These are phyloP conservation scores for Colletotrichum aenigma DNA, from an alignment of 2,329 filamentous ascomycete genomes.

Conservation along the genomic window DNA sequence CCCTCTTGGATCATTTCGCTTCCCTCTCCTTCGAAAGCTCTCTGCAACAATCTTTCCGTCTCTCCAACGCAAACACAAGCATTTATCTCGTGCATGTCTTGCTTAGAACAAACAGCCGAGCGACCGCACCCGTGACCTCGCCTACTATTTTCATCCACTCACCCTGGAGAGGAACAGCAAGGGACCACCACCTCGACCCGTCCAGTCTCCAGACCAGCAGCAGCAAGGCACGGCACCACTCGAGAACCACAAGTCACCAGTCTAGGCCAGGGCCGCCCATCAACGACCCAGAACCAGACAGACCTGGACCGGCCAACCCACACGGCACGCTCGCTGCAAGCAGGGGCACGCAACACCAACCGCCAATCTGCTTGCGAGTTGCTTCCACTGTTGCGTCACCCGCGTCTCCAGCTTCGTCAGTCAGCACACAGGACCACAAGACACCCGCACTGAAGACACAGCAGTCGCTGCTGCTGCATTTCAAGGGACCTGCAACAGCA, in stretches of 20 bases:
- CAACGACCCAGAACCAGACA: neutral
- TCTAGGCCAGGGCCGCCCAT: neutral
- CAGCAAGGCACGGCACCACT: conserved; percentile 3
- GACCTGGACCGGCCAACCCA: neutral
- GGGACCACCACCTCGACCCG: no score
- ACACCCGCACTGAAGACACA: neutral
- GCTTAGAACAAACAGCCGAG: neutral
- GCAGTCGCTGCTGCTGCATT: neutral
- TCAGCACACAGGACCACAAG: neutral
- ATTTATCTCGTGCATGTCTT: neutral
- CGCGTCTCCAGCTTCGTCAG: conserved; percentile 9
- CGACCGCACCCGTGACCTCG: neutral
- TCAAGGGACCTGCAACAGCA: neutral
- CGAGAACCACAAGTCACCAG: neutral
- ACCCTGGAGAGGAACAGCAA: neutral
- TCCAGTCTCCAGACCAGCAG: neutral
- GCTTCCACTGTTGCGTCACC: conserved; percentile 14
- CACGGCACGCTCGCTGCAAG: conserved; percentile 3
- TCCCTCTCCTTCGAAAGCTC: neutral
- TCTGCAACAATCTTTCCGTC: neutral
- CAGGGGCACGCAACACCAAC: neutral
- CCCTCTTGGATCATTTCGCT: neutral
- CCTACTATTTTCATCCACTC: neutral
- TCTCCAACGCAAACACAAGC: neutral
- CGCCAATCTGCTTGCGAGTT: conserved; percentile 5